Conservation (phyloP, 2,329 filamentous ascomycete species). For the Beauveria australis region DNA sequence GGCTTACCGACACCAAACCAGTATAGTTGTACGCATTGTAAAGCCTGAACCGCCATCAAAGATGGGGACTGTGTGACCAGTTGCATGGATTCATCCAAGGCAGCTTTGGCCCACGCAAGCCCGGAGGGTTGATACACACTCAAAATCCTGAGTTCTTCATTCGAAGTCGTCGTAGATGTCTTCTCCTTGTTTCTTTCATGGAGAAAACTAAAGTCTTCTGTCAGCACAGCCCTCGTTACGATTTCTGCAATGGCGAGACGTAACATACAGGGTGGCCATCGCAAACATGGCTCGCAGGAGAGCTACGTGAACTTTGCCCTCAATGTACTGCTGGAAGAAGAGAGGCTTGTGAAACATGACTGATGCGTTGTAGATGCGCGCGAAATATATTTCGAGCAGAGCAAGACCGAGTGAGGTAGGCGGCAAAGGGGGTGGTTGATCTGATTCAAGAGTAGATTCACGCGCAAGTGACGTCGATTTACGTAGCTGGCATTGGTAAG, state of each 20-base stretch:
- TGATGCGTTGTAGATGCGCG: background rate
- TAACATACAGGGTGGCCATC: conserved; percentile 1
- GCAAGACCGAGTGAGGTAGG: conserved; percentile 1
- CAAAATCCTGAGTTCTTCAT: background rate
- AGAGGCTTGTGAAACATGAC: conserved; percentile 1
- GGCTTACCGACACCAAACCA: conserved; percentile 1
- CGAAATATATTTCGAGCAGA: conserved; percentile 1
- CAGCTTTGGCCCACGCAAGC: conserved; percentile 1
- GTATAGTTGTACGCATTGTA: background rate
- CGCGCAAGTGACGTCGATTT: background rate
- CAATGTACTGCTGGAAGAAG: background rate
- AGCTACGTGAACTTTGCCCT: conserved; percentile 1
- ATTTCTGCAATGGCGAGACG: no score
- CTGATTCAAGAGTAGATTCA: background rate
- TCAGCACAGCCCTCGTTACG: background rate
- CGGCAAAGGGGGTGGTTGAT: background rate
- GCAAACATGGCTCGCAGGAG: conserved; percentile 2
- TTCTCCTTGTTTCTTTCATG: background rate
- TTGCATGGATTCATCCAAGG: background rate
- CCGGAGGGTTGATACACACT: conserved; percentile 1
- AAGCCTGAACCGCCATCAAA: background rate
- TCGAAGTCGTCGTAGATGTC: background rate
- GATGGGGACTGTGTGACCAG: background rate
- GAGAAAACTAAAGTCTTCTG: background rate
- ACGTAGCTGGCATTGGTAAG: conserved; percentile 4